Evolutionary conservation across 805 yeast genomes (phyloP).

Genomic region (Tetrapisispora taiwanensis): DNA sequence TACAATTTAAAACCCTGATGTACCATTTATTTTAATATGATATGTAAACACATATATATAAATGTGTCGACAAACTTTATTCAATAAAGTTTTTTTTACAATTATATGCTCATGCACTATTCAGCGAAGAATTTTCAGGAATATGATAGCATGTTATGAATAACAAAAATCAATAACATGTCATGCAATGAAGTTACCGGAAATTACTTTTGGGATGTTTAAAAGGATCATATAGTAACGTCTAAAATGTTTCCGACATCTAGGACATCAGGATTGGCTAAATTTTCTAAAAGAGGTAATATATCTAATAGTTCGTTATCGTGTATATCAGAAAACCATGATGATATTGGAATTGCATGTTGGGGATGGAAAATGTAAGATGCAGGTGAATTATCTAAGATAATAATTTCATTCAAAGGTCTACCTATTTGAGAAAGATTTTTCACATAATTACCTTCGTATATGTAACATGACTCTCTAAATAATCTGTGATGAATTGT

Average conservation of each 20-base stretch:
- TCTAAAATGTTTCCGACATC: constrained; percentile 84
- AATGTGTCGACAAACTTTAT: too few relatives aligned
- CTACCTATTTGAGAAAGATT: constrained; percentile 91
- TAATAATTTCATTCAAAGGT: constrained; percentile 74
- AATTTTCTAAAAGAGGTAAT: constrained; percentile 80
- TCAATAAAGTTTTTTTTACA: too few relatives aligned
- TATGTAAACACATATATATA: too few relatives aligned
- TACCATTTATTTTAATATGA: too few relatives aligned
- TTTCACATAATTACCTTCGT: constrained; percentile 91
- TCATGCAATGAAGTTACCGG: neutral
- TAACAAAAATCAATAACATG: neutral
- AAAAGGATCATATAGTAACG: constrained; percentile 35
- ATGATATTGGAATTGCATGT: constrained; percentile 92
- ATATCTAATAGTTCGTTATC: constrained; percentile 91
- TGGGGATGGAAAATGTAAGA: constrained; percentile 97
- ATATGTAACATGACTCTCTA: constrained; percentile 87
- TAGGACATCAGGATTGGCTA: constrained; percentile 60
- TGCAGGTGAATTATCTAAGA: constrained; percentile 95
- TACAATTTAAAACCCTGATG: too few relatives aligned
- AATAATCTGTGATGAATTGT: constrained; percentile 84
- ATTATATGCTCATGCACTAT: too few relatives aligned
- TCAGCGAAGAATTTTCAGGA: neutral
- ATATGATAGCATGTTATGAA: neutral
- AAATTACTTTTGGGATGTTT: neutral
- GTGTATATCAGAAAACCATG: constrained; percentile 97